Percentiles rank a stretch among this genome's conserved stretches.
These are phyloP conservation scores for Rhytidhysteron rufulum DNA, from an alignment of 2,329 filamentous ascomycete species.

Conservation along the genomic window DNA sequence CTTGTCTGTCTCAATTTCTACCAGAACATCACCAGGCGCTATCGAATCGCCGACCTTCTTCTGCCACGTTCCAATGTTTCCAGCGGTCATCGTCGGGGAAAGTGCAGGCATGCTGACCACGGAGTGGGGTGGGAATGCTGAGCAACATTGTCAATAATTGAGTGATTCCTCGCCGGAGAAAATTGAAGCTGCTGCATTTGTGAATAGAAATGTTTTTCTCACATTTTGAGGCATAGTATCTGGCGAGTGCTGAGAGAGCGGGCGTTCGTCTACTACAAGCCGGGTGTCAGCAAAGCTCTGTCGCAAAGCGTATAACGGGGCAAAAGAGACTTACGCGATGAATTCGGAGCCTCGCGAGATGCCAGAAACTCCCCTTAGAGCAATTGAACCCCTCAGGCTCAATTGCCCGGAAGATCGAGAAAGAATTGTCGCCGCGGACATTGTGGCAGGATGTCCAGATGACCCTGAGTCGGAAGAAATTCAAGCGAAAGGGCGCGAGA, in stretches of 20 bases:
- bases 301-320: background rate
- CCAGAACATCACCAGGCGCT: conserved; percentile 87
- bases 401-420: conserved; percentile 44
- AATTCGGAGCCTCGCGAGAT: conserved; percentile 33
- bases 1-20: conserved; percentile 99
- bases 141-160: conserved; percentile 34
- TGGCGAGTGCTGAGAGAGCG: conserved; percentile 56
- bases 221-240: conserved; percentile 70
- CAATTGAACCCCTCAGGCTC: conserved; percentile 35
- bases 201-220: conserved; percentile 23
- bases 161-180: background rate
- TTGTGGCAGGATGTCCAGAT: conserved; percentile 39
- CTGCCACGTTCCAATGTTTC: conserved; percentile 96
- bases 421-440: conserved; percentile 51
- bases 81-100: conserved; percentile 94
- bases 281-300: conserved; percentile 22
- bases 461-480: conserved; percentile 11
- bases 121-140: conserved; percentile 92
- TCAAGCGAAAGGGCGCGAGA: conserved; percentile 14
- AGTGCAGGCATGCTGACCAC: conserved; percentile 97
- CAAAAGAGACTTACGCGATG: conserved; percentile 23
- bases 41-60: conserved; percentile 91
- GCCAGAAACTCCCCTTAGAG: conserved; percentile 44
- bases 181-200: background rate
- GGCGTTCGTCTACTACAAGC: conserved; percentile 42